phyloP scores from a whole-genome alignment of 1,284 basidiomycete genomes.

The Peniophora sp. region DNA sequence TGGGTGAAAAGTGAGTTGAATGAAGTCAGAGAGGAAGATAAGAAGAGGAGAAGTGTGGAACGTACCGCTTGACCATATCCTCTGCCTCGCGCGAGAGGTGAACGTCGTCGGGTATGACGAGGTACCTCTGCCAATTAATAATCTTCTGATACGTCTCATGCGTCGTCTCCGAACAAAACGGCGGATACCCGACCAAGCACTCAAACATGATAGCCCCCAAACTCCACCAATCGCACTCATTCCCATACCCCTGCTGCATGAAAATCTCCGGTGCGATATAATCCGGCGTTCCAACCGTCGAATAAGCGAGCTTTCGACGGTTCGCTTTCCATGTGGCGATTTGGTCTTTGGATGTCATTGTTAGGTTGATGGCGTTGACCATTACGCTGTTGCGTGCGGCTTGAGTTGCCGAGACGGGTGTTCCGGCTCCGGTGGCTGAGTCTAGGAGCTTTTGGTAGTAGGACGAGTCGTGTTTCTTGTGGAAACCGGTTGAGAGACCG shows the following conservation, averaged over 20 bases:
- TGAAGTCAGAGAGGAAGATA: neutral
- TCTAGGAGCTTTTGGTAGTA: slow-evolving; percentile 89
- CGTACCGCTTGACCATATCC: slow-evolving; percentile 77
- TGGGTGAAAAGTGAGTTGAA: slow-evolving; percentile 17
- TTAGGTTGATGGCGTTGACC: slow-evolving; percentile 92
- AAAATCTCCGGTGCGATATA: slow-evolving; percentile 99
- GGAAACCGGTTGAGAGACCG: slow-evolving; percentile 95
- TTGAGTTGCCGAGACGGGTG: slow-evolving; percentile 36
- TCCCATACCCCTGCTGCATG: slow-evolving; percentile 94
- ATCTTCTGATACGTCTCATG: slow-evolving; percentile 99
- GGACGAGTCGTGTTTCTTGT: slow-evolving; percentile 93
- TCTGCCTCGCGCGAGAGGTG: slow-evolving; percentile 91
- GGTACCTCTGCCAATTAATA: slow-evolving; percentile 88
- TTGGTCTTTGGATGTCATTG: slow-evolving; percentile 88
- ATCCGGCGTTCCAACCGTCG: slow-evolving; percentile 97
- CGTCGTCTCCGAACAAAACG: slow-evolving; percentile 96
- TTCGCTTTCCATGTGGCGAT: slow-evolving; percentile 99
- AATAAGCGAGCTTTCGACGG: slow-evolving; percentile 93
- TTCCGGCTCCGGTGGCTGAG: slow-evolving; percentile 32
- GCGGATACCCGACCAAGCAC: slow-evolving; percentile 94
- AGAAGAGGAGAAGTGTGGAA: neutral
- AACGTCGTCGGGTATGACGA: slow-evolving; percentile 94
- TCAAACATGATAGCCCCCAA: slow-evolving; percentile 98
- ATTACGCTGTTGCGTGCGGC: slow-evolving; percentile 84
- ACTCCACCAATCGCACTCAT: slow-evolving; percentile 99